These are phyloP conservation scores for Suhomyces emberorum DNA, from an alignment of 805 yeast genomes.

Conservation along the genomic window DNA sequence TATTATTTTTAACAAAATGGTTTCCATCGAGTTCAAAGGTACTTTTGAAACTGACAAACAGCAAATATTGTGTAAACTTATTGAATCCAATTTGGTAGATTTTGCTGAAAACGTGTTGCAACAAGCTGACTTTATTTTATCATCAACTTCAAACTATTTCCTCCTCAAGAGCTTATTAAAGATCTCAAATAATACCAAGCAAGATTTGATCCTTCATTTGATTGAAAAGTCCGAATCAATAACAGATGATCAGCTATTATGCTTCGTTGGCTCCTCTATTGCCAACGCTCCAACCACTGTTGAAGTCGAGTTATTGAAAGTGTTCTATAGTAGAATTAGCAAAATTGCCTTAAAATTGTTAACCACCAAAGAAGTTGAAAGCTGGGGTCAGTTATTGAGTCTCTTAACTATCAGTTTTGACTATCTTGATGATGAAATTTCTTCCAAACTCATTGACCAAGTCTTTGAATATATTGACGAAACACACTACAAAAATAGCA, in stretches of 20 bases:
- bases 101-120: slow-evolving; percentile 5
- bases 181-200: slow-evolving; percentile 2
- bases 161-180: slow-evolving; percentile 15
- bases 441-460: slow-evolving; percentile 11
- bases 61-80: slow-evolving; percentile 7
- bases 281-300: not conserved
- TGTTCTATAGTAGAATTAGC: slow-evolving; percentile 9
- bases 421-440: slow-evolving; percentile 10
- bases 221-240: slow-evolving; percentile 7
- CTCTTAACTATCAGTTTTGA: slow-evolving; percentile 11
- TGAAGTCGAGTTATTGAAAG: slow-evolving; percentile 2
- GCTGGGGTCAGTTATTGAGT: slow-evolving; percentile 18
- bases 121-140: slow-evolving; percentile 8
- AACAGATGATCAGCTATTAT: slow-evolving; percentile 15
- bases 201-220: slow-evolving; percentile 9
- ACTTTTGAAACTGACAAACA: not conserved
- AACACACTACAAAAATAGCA: slow-evolving; percentile 26
- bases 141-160: slow-evolving; percentile 7
- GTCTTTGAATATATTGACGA: slow-evolving; percentile 19
- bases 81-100: slow-evolving; percentile 9
- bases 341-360: slow-evolving; percentile 13
- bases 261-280: slow-evolving; percentile 18
- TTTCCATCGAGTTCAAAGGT: not conserved
- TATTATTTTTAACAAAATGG: not conserved
- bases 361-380: not conserved